phyloP scores from a whole-genome alignment of 2,329 filamentous ascomycete species.

The Pseudogymnoascus sp. region DNA sequence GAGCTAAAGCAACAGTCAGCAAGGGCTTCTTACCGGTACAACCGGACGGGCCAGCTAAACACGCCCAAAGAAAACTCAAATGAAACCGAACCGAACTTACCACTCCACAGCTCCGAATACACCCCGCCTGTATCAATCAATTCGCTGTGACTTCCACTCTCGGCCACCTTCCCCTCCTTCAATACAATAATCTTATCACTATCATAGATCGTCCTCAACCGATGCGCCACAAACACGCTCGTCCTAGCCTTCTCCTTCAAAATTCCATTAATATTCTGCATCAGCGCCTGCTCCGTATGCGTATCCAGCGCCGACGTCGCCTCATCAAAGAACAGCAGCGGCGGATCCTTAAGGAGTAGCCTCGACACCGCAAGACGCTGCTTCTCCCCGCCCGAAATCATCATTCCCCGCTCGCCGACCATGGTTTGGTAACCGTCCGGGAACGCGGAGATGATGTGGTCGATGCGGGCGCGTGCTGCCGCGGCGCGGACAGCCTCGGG shows the following conservation, averaged over 20 bases:
- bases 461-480: slow-evolving; percentile 73
- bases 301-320: slow-evolving; percentile 89
- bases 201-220: slow-evolving; percentile 87
- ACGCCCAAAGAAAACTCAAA: background rate
- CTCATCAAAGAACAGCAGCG: slow-evolving; percentile 89
- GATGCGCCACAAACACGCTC: slow-evolving; percentile 90
- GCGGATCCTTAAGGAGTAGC: slow-evolving; percentile 79
- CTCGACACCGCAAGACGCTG: slow-evolving; percentile 79
- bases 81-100: slow-evolving; percentile 39
- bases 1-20: slow-evolving; percentile 35
- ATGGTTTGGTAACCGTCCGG: slow-evolving; percentile 85
- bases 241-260: slow-evolving; percentile 80
- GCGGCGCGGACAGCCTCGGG: slow-evolving; percentile 66
- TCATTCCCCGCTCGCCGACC: slow-evolving; percentile 89
- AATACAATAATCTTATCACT: slow-evolving; percentile 89
- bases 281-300: slow-evolving; percentile 82
- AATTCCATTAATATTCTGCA: slow-evolving; percentile 89
- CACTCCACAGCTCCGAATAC: slow-evolving; percentile 86
- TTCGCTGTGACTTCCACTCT: slow-evolving; percentile 79
- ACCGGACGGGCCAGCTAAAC: background rate
- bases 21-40: background rate
- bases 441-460: slow-evolving; percentile 70
- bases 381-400: slow-evolving; percentile 95
- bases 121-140: slow-evolving; percentile 70
- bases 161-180: slow-evolving; percentile 73